Evolutionary conservation across 805 yeast genomes (phyloP), one percentile per base, ranked within the genome.

Genomic region (Wickerhamiella brachini): DNA sequence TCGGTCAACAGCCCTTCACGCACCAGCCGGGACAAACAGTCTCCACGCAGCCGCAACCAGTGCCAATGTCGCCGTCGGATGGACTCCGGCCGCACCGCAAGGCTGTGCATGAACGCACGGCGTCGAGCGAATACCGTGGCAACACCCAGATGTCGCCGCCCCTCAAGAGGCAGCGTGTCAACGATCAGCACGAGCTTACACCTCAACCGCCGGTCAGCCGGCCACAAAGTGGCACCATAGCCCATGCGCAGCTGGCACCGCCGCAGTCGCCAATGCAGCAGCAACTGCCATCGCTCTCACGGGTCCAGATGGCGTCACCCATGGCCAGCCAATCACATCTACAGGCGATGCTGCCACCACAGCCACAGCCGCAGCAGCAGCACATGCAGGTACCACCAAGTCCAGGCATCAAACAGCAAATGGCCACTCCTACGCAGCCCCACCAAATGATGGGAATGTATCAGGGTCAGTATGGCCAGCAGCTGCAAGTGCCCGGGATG

Each of bases 231-330:
- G 34, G 34, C 34, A 29, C 34, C 12, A 29, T 29, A 21, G 38
- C 48, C 5, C 48, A 26, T 13, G 18, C 24, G 10, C 24, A 20
- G 29, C 48, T n/a, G 39, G 20, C 26, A 12, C 54, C 24, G 12
- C 50, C 34, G 17, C 50, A 41, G 37, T 51, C 21, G 48, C 57
- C 47, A 22, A 55, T 49, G 15, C 53, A 45, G 49, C 57, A 44
- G 44, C 45, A 49, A 15, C 46, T 17, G 52, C 48, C 53, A 15
- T 48, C 44, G 24, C 42, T 41, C n/a, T 44, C 51, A 8, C 53
- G 44, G 13, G 21, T 48, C 12, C 45, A 47, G 17, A 41, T 34
- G 24, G 26, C 45, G 8, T 50, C 29, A 38, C 20, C 44, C 24
- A 31, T 21, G 17, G 42, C 39, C 12, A 21, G 8, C 42, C 24